Base-by-base conservation (phyloP, 2,329 filamentous ascomycete species). In the Nothophaeocryptopus gaeumannii region DNA sequence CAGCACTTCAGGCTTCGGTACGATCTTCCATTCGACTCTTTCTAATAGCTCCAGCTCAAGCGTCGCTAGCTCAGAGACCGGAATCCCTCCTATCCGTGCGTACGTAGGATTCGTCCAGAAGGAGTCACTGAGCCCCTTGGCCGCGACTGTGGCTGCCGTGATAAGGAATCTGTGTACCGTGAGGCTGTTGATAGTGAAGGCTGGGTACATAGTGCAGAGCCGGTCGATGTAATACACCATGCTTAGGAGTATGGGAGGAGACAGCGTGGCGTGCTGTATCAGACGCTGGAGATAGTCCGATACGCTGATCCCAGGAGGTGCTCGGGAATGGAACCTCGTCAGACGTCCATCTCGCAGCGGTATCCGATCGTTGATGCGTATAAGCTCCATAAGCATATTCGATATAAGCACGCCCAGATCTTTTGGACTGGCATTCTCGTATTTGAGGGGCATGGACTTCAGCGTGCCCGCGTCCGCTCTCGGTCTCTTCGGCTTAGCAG, bases 141-240 rank as follows among this genome's bases (percentile, higher is more conserved):
- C 89, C 5, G 92, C 93, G 4, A 99, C 93, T 0, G 93, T 96
- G 8, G 91, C 92, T 14, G 91, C 90, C 1, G 92, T 93, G 59
- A 99, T 99, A 8, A 99, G 80, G 65, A 97, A 99, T 8, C 93
- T 90, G 73, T 99, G 93, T 2, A 99, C 92, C 0, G 93, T 99
- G 14, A 99, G 78, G 39, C 89, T 96, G 67, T 91, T 96, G 61
- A 99, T 95, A 26, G 91, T 96, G 69, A 99, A 99, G 39, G 92
- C 88, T 2, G 89, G 87, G 67, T 96, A 99, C 51, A 95, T 77
- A 9, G 88, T 85, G 70, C 92, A 99, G 15, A 99, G 79, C 30
- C 90, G 85, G 72, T 99, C 93, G 63, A 99, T 97, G 65, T 97
- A 99, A 67, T 95, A 99, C 50, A 99, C 93, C 89, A 99, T 97